These are phyloP conservation scores for Conticribra guillardii DNA, from an alignment of 108 stramenopile genomes.

Conservation along the genomic window DNA sequence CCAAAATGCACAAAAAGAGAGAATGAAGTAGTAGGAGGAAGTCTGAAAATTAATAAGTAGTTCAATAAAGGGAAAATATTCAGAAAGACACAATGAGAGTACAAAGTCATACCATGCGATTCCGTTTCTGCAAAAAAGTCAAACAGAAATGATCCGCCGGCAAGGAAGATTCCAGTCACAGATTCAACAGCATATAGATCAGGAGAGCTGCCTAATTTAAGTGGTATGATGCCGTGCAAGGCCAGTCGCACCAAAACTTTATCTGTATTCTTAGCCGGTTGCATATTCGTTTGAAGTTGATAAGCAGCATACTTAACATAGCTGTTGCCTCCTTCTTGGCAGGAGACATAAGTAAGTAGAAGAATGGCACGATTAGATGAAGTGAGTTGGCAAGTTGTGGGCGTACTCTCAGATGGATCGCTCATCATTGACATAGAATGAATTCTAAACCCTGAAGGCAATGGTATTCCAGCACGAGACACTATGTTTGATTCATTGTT, in stretches of 20 bases:
- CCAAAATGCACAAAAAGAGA: not conserved
- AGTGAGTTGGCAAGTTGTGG: not conserved
- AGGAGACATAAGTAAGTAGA: slow-evolving; percentile 23
- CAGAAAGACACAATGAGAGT: too few species aligned
- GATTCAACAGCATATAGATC: slow-evolving; percentile 6
- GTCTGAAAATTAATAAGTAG: not conserved
- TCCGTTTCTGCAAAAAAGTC: slow-evolving; percentile 12
- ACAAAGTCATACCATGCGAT: slow-evolving; percentile 12
- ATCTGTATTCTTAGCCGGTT: slow-evolving; percentile 7
- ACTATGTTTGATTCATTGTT: not conserved
- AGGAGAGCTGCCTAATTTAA: slow-evolving; percentile 1
- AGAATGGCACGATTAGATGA: slow-evolving; percentile 32
- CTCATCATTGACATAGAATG: slow-evolving; percentile 33
- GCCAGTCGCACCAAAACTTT: slow-evolving; percentile 24
- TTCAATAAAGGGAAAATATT: not conserved
- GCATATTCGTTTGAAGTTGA: slow-evolving; percentile 27
- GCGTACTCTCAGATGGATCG: slow-evolving; percentile 22
- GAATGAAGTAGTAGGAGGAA: not conserved
- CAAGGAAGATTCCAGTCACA: slow-evolving; percentile 40
- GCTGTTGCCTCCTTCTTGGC: not conserved
- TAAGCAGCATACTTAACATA: slow-evolving; percentile 33
- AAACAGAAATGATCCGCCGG: slow-evolving; percentile 41
- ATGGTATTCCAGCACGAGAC: slow-evolving; percentile 17
- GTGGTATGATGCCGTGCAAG: slow-evolving; percentile 20
- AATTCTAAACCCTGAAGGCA: slow-evolving; percentile 29